Conservation (phyloP, 495 filamentous ascomycete species). For the Penicillium diatomitis region DNA sequence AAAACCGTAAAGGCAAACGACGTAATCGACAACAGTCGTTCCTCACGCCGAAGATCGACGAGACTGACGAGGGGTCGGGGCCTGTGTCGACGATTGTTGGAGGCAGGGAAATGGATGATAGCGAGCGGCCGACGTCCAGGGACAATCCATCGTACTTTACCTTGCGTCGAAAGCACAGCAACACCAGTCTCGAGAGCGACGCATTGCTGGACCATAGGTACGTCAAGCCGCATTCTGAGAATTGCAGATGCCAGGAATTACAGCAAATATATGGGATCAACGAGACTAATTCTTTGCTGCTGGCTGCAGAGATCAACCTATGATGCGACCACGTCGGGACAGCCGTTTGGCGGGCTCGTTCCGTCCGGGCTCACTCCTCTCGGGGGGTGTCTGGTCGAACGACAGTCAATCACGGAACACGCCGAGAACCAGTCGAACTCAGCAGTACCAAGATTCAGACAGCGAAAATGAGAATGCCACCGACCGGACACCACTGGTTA, state of each 20-base stretch:
- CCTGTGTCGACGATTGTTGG: conserved; percentile 14
- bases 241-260: not conserved
- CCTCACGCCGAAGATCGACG: conserved; percentile 18
- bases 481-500: conserved; percentile 36
- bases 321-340: conserved; percentile 60
- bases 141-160: conserved; percentile 47
- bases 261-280: not conserved
- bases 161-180: conserved; percentile 53
- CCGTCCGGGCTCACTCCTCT: conserved; percentile 28
- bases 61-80: conserved; percentile 16
- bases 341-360: conserved; percentile 43
- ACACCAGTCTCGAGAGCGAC: conserved; percentile 74
- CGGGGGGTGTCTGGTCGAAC: conserved; percentile 15
- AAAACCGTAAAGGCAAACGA: conserved; percentile 31
- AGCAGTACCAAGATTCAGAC: conserved; percentile 34
- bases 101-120: conserved; percentile 19
- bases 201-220: conserved; percentile 75
- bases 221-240: not conserved
- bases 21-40: conserved; percentile 36
- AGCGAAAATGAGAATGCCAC: conserved; percentile 35
- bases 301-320: conserved; percentile 52
- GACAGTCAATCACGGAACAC: conserved; percentile 23
- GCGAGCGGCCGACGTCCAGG: conserved; percentile 19
- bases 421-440: conserved; percentile 17
- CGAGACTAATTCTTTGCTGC: not conserved